These are phyloP conservation scores for Metschnikowia kunwiensis DNA, from an alignment of 805 yeast genomes.

Conservation along the genomic window DNA sequence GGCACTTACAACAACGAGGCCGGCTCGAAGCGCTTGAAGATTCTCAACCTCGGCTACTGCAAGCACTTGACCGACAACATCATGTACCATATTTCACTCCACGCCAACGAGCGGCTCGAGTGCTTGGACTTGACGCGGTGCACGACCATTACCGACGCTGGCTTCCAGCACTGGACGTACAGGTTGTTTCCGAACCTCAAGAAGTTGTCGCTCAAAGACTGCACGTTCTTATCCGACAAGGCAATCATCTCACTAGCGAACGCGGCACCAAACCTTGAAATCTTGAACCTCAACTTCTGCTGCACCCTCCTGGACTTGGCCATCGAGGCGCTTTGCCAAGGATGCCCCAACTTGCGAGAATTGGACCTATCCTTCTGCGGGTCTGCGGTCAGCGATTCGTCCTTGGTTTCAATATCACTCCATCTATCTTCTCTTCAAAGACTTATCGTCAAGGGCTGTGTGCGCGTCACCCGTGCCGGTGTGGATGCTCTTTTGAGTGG, in stretches of 20 bases:
- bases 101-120: conserved; percentile 55
- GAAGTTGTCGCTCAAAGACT: conserved; percentile 59
- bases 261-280: conserved; percentile 55
- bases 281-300: conserved; percentile 66
- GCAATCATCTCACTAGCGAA: conserved; percentile 60
- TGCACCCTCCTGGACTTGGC: conserved; percentile 71
- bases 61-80: conserved; percentile 68
- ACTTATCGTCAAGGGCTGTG: conserved; percentile 63
- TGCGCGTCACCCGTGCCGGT: conserved; percentile 74
- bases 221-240: conserved; percentile 68
- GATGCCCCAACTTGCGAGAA: conserved; percentile 53
- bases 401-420: conserved; percentile 56
- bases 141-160: conserved; percentile 73
- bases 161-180: conserved; percentile 64
- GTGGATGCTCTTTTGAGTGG: conserved; percentile 64
- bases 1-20: conserved; percentile 23
- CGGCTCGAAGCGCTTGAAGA: conserved; percentile 60
- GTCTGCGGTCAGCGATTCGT: conserved; percentile 72
- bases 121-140: conserved; percentile 67
- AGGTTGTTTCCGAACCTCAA: conserved; percentile 52
- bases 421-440: conserved; percentile 48
- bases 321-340: conserved; percentile 60
- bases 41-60: conserved; percentile 66
- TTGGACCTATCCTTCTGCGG: conserved; percentile 74
- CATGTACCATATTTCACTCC: conserved; percentile 58